A percentile compares a stretch with the other conserved stretches of the same genome.
Conservation (phyloP, 2,329 filamentous ascomycete genomes). For the Lecanicillium sp. region DNA sequence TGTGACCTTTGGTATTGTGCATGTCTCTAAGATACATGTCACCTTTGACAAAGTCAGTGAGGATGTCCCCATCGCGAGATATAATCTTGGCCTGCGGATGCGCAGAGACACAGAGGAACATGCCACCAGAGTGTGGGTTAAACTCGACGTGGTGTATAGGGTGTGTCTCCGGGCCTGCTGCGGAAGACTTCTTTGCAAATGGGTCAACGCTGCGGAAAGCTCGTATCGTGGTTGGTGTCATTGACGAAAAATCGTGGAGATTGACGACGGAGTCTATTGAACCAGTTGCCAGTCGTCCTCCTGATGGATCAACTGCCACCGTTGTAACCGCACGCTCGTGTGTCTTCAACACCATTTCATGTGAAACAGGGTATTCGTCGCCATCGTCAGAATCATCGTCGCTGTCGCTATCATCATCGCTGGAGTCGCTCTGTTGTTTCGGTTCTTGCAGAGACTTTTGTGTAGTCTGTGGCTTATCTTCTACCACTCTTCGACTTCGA, state of each 20-base stretch:
- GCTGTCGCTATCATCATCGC: constrained; percentile 32
- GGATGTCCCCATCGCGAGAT: constrained; percentile 75
- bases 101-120: constrained; percentile 80
- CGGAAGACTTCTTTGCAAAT: constrained; percentile 60
- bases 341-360: constrained; percentile 87
- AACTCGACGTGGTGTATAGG: constrained; percentile 82
- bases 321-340: constrained; percentile 84
- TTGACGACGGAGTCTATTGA: constrained; percentile 89
- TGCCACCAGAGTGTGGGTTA: constrained; percentile 70
- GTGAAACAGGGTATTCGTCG: constrained; percentile 85
- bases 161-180: constrained; percentile 71
- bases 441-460: constrained; percentile 12
- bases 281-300: constrained; percentile 77
- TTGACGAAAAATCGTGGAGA: constrained; percentile 88
- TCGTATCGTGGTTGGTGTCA: constrained; percentile 89
- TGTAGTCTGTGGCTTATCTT: constrained; percentile 8
- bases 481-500: constrained; percentile 55
- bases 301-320: constrained; percentile 75
- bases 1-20: constrained; percentile 94
- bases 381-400: constrained; percentile 61
- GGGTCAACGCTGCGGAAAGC: constrained; percentile 92
- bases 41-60: constrained; percentile 89
- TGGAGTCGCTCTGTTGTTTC: constrained; percentile 33
- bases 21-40: constrained; percentile 98
- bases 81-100: constrained; percentile 86